Percentiles rank a stretch among this genome's conserved stretches.
These are phyloP conservation scores for Phaffomyces opuntiae DNA, from an alignment of 805 yeast species.

Conservation along the genomic window DNA sequence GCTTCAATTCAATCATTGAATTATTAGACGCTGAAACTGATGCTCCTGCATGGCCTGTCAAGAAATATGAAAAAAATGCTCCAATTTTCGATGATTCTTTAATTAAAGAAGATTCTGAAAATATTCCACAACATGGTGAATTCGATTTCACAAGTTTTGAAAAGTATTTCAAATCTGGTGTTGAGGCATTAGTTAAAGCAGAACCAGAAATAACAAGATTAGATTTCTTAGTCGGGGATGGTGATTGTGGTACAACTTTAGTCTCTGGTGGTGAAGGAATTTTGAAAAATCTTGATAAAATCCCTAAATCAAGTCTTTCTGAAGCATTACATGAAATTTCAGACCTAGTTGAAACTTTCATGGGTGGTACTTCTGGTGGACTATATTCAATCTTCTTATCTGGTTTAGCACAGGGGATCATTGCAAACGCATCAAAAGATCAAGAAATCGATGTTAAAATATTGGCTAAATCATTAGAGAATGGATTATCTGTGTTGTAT, in stretches of 20 bases:
- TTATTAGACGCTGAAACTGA: slow-evolving; percentile 65
- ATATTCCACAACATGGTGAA: slow-evolving; percentile 28
- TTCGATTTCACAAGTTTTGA: slow-evolving; percentile 28
- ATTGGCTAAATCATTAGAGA: slow-evolving; percentile 42
- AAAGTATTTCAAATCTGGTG: slow-evolving; percentile 38
- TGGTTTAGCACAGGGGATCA: slow-evolving; percentile 56
- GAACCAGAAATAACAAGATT: slow-evolving; percentile 82
- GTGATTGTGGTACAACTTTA: slow-evolving; percentile 93
- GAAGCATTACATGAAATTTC: slow-evolving; percentile 65
- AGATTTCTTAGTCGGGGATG: slow-evolving; percentile 91
- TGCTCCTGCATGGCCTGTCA: slow-evolving; percentile 72
- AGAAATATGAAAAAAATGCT: slow-evolving; percentile 21
- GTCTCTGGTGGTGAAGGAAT: slow-evolving; percentile 77
- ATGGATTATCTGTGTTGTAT: slow-evolving; percentile 67
- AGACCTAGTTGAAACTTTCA: slow-evolving; percentile 77
- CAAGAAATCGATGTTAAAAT: slow-evolving; percentile 24
- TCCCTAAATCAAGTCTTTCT: slow-evolving; percentile 36
- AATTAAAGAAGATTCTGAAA: slow-evolving; percentile 25
- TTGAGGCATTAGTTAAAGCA: slow-evolving; percentile 45
- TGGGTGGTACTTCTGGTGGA: slow-evolving; percentile 98
- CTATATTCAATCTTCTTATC: slow-evolving; percentile 79
- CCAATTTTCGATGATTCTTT: slow-evolving; percentile 26
- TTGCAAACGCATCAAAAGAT: slow-evolving; percentile 21
- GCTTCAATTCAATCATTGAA: slow-evolving; percentile 35
- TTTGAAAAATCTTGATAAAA: slow-evolving; percentile 39